phyloP scores from a whole-genome alignment of 768 basidiomycete species.

The Tricholoma flavovirens region DNA sequence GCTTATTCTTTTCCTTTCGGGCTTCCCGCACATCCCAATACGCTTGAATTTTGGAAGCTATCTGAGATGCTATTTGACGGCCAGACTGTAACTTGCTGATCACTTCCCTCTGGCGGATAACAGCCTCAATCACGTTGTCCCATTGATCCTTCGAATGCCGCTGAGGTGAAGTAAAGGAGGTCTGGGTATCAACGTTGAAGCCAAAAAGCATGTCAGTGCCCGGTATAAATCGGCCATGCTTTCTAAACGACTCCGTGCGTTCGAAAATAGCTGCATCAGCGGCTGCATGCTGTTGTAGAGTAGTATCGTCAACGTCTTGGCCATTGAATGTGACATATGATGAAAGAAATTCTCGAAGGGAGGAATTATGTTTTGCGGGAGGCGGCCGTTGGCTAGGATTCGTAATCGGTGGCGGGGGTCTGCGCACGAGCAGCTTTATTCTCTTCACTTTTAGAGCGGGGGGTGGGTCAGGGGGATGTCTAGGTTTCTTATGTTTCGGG shows the following conservation, averaged over 20 bases:
- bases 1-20: constrained; percentile 52
- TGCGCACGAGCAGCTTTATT: constrained; percentile 61
- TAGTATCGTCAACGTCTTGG: constrained; percentile 37
- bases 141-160: constrained; percentile 44
- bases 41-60: constrained; percentile 59
- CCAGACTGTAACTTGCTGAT: constrained; percentile 28
- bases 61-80: constrained; percentile 40
- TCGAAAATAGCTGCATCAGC: constrained; percentile 31
- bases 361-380: constrained; percentile 42
- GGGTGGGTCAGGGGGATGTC: constrained; percentile 12
- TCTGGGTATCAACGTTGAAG: constrained; percentile 18
- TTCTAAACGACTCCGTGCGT: constrained; percentile 27
- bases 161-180: constrained; percentile 22
- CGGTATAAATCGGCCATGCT: constrained; percentile 35
- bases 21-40: constrained; percentile 72
- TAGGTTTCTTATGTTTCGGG: neutral
- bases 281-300: constrained; percentile 16
- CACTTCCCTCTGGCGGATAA: constrained; percentile 22
- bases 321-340: constrained; percentile 58
- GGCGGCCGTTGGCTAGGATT: constrained; percentile 66
- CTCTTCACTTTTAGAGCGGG: constrained; percentile 43
- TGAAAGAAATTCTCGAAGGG: constrained; percentile 49
- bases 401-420: constrained; percentile 53
- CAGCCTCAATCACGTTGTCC: constrained; percentile 52
- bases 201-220: constrained; percentile 30